Base-by-base conservation (phyloP, 2,329 filamentous ascomycete genomes). In the Paracoccidioides brasiliensis region DNA sequence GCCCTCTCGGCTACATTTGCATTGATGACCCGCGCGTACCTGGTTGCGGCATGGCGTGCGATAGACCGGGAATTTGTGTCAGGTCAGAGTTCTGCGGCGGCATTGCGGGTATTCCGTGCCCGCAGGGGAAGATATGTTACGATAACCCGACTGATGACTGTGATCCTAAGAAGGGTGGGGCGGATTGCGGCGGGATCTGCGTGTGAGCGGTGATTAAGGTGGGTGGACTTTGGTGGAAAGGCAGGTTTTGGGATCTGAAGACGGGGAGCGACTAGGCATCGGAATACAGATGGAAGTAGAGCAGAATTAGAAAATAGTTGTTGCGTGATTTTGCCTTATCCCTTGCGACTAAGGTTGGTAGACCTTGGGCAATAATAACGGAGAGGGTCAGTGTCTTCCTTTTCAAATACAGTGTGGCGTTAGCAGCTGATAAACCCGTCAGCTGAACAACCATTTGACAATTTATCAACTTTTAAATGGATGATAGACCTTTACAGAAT, bases 171-270 rank as follows among this genome's bases (percentile, higher is more conserved):
- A 48, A 46, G 9, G 43, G 43, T n/a, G 53, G 53, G 5, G 53
- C 53, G 5, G 53, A 54, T 40, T 54, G 53, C 30, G 53, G 43
- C n/a, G 53, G 49, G 15, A 41, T 52, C 41, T 52, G 49, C 22
- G 1, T 52, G 22, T 52, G 33, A 41, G 12, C 5, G 15, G 48
- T 15, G 7, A 32, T 40, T n/a, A 14, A 22, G 48, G 48, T 32
- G 15, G 35, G 22, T 37, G 35, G 48, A 12, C 12, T 8, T 15
- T n/a, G 15, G n/a, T 28, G 12, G 15, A 9, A 38, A 10, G 15
- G 15, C 4, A 15, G 8, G 15, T 7, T 4, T 28, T 14, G 12
- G 10, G 44, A 28, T 10, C 7, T 7, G 14, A 5, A 9, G 7
- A 14, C 4, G 35, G 30, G 30, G 8, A 12, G 7, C 2, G 10